A percentile compares a stretch with the other conserved stretches of the same genome.
phyloP scores from a whole-genome alignment of 768 basidiomycete species.

The Collybia nuda region DNA sequence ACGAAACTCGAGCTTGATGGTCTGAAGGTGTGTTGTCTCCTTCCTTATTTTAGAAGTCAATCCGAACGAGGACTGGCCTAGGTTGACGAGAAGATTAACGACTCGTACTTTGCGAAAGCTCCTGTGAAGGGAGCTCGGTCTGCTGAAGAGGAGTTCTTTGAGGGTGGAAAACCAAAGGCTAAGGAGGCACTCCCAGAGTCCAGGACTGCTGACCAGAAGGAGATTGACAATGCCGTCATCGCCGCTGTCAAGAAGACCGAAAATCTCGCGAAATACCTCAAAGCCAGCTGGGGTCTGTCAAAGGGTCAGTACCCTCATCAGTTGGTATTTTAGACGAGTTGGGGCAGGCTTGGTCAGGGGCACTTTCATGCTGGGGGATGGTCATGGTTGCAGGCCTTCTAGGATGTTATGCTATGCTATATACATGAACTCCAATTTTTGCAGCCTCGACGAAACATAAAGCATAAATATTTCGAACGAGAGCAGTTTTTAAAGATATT shows the following conservation, averaged over 20 bases:
- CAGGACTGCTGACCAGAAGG: slow-evolving; percentile 91
- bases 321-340: slow-evolving; percentile 71
- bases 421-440: slow-evolving; percentile 35
- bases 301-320: slow-evolving; percentile 98
- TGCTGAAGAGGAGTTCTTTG: slow-evolving; percentile 97
- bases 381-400: slow-evolving; percentile 11
- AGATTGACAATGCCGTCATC: slow-evolving; percentile 74
- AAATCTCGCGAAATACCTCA: slow-evolving; percentile 90
- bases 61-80: slow-evolving; percentile 24
- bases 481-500: not conserved
- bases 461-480: not conserved
- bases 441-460: slow-evolving; percentile 24
- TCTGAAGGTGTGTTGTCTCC: slow-evolving; percentile 57
- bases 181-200: slow-evolving; percentile 85
- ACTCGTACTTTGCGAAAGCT: slow-evolving; percentile 90
- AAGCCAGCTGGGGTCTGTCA: slow-evolving; percentile 88
- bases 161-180: slow-evolving; percentile 87
- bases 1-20: slow-evolving; percentile 84
- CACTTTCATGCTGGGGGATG: slow-evolving; percentile 12
- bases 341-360: slow-evolving; percentile 14
- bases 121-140: slow-evolving; percentile 66
- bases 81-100: slow-evolving; percentile 90
- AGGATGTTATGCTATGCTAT: slow-evolving; percentile 32
- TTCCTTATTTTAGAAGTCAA: not conserved
- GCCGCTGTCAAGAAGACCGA: slow-evolving; percentile 88